These are phyloP conservation scores for Ganoderma multipileum DNA, from an alignment of 1,284 basidiomycete genomes.

Conservation along the genomic window DNA sequence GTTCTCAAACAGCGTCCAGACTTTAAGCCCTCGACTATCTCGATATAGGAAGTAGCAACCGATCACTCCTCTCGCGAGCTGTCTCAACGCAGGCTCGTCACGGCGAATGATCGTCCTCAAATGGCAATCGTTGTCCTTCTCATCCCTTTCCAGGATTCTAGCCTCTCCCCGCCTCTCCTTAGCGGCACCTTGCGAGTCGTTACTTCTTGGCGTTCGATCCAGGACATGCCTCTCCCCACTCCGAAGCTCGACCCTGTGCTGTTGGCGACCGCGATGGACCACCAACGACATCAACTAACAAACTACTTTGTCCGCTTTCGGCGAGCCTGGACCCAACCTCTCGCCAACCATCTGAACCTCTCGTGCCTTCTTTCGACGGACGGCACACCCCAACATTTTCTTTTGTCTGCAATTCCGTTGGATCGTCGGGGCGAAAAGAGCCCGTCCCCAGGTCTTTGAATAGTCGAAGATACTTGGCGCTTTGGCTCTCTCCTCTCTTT, in stretches of 20 bases:
- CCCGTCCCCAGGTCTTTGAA: background rate
- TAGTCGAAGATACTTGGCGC: background rate
- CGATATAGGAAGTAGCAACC: background rate
- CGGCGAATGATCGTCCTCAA: background rate
- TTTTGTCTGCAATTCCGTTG: background rate
- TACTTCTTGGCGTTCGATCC: background rate
- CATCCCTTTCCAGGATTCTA: background rate
- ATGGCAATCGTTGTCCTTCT: conserved; percentile 1
- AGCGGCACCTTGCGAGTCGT: background rate
- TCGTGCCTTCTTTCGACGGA: background rate
- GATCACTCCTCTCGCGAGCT: background rate
- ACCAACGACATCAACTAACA: background rate
- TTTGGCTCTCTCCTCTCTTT: background rate
- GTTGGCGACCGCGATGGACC: background rate
- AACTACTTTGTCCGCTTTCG: background rate
- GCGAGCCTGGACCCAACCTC: background rate
- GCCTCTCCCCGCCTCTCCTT: background rate
- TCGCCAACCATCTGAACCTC: background rate
- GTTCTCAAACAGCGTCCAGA: background rate
- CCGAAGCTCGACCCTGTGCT: background rate
- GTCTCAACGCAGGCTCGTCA: background rate
- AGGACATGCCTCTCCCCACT: background rate
- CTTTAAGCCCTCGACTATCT: background rate
- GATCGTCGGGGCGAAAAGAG: background rate
- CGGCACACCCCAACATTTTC: background rate